Conservation (phyloP, 768 basidiomycete species). For the Filobasidium wieringae region DNA sequence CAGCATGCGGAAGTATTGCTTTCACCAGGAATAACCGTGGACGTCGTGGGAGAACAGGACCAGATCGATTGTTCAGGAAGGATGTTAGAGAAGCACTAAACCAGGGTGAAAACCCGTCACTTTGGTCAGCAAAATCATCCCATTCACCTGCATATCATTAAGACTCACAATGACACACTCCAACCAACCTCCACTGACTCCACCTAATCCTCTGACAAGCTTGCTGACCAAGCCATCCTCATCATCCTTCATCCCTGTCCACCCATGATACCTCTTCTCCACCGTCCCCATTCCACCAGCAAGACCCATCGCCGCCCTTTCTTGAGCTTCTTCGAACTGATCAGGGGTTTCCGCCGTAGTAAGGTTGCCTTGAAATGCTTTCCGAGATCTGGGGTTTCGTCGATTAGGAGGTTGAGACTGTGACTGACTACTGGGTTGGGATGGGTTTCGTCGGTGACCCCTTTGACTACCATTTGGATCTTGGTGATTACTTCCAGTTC, state of each 20-base stretch:
- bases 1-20: slow-evolving; percentile 51
- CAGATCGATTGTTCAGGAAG: slow-evolving; percentile 69
- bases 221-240: slow-evolving; percentile 6
- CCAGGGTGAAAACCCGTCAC: background rate
- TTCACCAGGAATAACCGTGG: slow-evolving; percentile 14
- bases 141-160: background rate
- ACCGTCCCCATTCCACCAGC: background rate
- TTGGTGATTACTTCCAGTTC: no score
- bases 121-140: background rate
- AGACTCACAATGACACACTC: slow-evolving; percentile 6
- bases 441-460: no score
- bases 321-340: slow-evolving; percentile 7
- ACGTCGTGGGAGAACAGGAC: slow-evolving; percentile 53
- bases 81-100: slow-evolving; percentile 61
- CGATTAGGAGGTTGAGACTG: background rate
- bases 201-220: slow-evolving; percentile 4
- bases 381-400: background rate
- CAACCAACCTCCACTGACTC: background rate
- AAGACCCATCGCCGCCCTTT: slow-evolving; percentile 8
- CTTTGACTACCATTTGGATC: no score
- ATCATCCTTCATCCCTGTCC: slow-evolving; percentile 7
- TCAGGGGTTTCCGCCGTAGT: background rate
- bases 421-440: background rate
- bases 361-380: background rate
- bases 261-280: background rate